Conservation (phyloP, 225 moss, liverwort and hornwort genomes). For the Ulota crispa region DNA sequence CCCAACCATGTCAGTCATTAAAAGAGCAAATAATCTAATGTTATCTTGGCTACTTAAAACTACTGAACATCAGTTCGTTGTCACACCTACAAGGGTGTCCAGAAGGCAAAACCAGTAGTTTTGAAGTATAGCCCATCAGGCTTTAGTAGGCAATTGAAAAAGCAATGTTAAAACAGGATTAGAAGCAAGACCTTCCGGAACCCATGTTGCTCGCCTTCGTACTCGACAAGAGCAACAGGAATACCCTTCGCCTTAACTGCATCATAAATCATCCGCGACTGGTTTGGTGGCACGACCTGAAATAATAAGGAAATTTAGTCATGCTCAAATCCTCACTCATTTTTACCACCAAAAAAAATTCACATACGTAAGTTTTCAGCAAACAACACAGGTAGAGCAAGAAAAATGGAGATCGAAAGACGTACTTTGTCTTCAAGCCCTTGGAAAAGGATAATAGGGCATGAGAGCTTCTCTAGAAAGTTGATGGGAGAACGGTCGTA, state of each 20-base stretch:
- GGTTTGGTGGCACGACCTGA: slow-evolving; percentile 88
- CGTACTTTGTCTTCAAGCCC: slow-evolving; percentile 91
- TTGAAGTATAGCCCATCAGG: not conserved
- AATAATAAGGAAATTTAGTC: not conserved
- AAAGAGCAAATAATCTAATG: not conserved
- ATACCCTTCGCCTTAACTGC: slow-evolving; percentile 78
- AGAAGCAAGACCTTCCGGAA: slow-evolving; percentile 50
- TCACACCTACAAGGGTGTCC: not conserved
- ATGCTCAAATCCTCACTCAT: not conserved
- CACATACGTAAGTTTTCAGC: not conserved
- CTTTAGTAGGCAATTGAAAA: not conserved
- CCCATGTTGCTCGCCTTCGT: slow-evolving; percentile 92
- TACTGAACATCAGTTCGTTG: not conserved
- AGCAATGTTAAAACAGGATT: not conserved
- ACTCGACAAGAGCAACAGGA: slow-evolving; percentile 86
- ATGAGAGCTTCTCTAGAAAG: slow-evolving; percentile 79
- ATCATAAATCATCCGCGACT: slow-evolving; percentile 79
- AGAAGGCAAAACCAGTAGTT: not conserved
- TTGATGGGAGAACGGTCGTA: slow-evolving; percentile 88
- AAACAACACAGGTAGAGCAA: slow-evolving; percentile 8
- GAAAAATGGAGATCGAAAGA: not conserved
- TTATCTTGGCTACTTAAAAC: not conserved
- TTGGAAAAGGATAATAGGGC: slow-evolving; percentile 94
- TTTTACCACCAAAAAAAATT: not conserved
- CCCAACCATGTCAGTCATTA: slow-evolving; percentile 6